phyloP scores from a whole-genome alignment of 805 yeast genomes.

The Cyberlindnera japonica region DNA sequence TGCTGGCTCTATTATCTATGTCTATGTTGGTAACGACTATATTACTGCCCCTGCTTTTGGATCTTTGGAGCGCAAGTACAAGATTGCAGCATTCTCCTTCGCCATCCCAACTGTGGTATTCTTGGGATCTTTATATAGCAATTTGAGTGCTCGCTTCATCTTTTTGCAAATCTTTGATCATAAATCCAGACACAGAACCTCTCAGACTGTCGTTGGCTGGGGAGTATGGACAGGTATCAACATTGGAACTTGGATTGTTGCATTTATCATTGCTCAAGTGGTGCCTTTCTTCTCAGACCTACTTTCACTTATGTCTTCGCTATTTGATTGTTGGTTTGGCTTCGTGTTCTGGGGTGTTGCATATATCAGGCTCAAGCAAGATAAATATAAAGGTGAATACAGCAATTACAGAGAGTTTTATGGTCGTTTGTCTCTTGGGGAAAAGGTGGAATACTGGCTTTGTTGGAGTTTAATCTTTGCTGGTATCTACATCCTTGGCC shows the following conservation, averaged over 20 bases:
- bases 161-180: slow-evolving; percentile 43
- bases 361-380: slow-evolving; percentile 41
- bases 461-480: slow-evolving; percentile 38
- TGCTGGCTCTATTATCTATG: slow-evolving; percentile 57
- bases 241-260: slow-evolving; percentile 44
- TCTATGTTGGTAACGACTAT: slow-evolving; percentile 51
- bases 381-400: slow-evolving; percentile 30
- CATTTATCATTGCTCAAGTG: slow-evolving; percentile 58
- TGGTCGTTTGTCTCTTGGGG: slow-evolving; percentile 27
- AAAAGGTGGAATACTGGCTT: slow-evolving; percentile 36
- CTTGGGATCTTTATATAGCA: slow-evolving; percentile 52
- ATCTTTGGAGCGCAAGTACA: slow-evolving; percentile 41
- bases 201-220: slow-evolving; percentile 53
- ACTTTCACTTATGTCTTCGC: slow-evolving; percentile 54
- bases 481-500: slow-evolving; percentile 56
- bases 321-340: slow-evolving; percentile 65
- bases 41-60: slow-evolving; percentile 61
- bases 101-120: slow-evolving; percentile 57
- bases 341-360: slow-evolving; percentile 64
- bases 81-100: slow-evolving; percentile 55
- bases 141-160: slow-evolving; percentile 51
- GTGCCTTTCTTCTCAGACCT: slow-evolving; percentile 62
- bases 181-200: slow-evolving; percentile 40
- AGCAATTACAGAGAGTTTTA: slow-evolving; percentile 28
- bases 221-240: slow-evolving; percentile 44